Conservation (phyloP, 352 stramenopile genomes). For the Globisporangium spiculum region DNA sequence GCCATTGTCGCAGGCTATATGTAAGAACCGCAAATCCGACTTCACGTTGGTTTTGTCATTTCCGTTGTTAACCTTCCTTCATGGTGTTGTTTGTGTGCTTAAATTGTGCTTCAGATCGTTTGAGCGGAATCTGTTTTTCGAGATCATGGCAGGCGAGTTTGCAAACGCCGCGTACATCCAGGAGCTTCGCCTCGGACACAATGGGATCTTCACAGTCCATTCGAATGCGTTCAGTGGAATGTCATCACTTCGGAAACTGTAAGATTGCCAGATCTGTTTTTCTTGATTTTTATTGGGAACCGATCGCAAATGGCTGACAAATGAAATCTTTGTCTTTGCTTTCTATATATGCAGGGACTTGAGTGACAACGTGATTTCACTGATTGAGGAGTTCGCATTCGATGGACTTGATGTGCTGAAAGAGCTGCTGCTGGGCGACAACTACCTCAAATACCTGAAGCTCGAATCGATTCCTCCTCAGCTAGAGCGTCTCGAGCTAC, state of each 20-base stretch:
- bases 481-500: slow-evolving; percentile 42
- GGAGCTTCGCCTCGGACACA: slow-evolving; percentile 50
- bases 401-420: slow-evolving; percentile 38
- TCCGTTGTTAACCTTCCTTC: neutral
- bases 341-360: slow-evolving; percentile 32
- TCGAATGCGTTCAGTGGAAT: slow-evolving; percentile 53
- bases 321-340: neutral
- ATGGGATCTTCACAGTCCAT: slow-evolving; percentile 61
- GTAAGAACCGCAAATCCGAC: slow-evolving; percentile 24
- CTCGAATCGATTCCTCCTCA: slow-evolving; percentile 40
- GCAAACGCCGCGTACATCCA: slow-evolving; percentile 40
- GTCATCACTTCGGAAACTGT: slow-evolving; percentile 47
- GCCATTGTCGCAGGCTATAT: slow-evolving; percentile 50
- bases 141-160: slow-evolving; percentile 46
- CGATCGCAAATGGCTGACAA: neutral
- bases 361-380: slow-evolving; percentile 69
- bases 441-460: slow-evolving; percentile 46
- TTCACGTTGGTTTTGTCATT: neutral
- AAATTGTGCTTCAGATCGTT: slow-evolving; percentile 40
- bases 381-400: slow-evolving; percentile 52
- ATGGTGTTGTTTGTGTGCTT: slow-evolving; percentile 1
- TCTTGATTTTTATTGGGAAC: neutral
- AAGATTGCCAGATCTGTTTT: slow-evolving; percentile 7
- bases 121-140: slow-evolving; percentile 56
- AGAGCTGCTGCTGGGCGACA: slow-evolving; percentile 39